A percentile compares a stretch with the other conserved stretches of the same genome.
These are phyloP conservation scores for Podaxis sp. DNA, from an alignment of 768 basidiomycete species.

Conservation along the genomic window DNA sequence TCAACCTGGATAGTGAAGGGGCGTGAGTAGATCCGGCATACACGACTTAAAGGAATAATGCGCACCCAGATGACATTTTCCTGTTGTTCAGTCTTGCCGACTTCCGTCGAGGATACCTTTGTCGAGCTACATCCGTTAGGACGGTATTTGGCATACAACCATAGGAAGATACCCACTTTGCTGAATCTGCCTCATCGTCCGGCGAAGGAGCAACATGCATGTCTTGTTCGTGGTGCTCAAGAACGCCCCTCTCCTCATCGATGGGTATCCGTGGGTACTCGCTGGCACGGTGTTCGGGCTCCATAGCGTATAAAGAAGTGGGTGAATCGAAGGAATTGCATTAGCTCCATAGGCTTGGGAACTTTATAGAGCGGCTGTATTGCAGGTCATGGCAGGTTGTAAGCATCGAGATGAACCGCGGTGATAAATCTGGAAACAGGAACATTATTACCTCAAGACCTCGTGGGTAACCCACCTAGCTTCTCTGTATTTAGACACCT, in stretches of 20 bases:
- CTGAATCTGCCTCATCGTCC: neutral
- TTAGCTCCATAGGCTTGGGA: neutral
- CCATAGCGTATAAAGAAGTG: neutral
- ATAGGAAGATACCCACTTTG: neutral
- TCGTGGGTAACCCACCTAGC: neutral
- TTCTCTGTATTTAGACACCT: neutral
- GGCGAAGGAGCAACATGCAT: neutral
- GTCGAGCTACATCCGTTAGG: neutral
- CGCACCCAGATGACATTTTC: constrained; percentile 7
- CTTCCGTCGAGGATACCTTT: neutral
- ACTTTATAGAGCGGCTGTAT: neutral
- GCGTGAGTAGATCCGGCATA: neutral
- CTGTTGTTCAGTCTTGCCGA: neutral
- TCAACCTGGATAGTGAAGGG: constrained; percentile 8
- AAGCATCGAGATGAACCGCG: neutral
- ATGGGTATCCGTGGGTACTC: neutral
- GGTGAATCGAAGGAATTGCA: neutral
- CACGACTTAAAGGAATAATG: no score
- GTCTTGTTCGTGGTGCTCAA: neutral
- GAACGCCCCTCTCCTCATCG: neutral
- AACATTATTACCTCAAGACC: neutral
- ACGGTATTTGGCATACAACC: neutral
- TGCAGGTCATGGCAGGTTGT: neutral
- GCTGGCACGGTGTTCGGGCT: neutral
- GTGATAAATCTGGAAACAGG: neutral